A percentile compares a stretch with the other conserved stretches of the same genome.
phyloP scores from a whole-genome alignment of 176 grass and related monocot genomes.

The maize (Zea mays) region DNA sequence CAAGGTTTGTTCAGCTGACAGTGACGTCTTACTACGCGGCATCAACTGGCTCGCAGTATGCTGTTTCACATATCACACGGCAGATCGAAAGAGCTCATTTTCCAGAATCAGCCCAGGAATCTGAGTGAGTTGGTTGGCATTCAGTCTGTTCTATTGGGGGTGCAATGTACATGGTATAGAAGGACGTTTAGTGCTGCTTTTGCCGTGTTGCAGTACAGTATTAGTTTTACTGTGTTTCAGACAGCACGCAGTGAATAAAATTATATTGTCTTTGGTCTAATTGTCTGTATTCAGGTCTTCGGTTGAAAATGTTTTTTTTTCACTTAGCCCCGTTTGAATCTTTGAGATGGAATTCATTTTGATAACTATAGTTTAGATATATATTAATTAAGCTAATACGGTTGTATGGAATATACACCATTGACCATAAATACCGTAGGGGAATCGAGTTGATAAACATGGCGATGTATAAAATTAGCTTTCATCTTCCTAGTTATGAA shows the following conservation, averaged over 20 bases:
- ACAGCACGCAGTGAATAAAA: slow-evolving; percentile 3
- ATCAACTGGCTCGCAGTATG: slow-evolving; percentile 72
- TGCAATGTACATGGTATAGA: slow-evolving; percentile 28
- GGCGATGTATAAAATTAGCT: too few relatives aligned
- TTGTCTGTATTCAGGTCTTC: background rate
- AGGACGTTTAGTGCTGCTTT: background rate
- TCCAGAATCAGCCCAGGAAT: slow-evolving; percentile 38
- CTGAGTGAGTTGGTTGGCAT: slow-evolving; percentile 32
- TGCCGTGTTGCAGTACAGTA: background rate
- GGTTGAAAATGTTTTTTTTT: background rate
- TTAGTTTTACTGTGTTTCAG: slow-evolving; percentile 12
- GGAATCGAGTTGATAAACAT: too few relatives aligned
- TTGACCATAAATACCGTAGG: too few relatives aligned
- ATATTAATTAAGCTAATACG: too few relatives aligned
- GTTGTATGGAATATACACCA: too few relatives aligned
- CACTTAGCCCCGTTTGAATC: too few relatives aligned
- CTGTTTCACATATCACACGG: slow-evolving; percentile 72
- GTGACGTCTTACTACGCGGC: slow-evolving; percentile 82
- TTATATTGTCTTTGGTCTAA: background rate
- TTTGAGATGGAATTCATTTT: too few relatives aligned
- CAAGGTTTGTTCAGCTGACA: slow-evolving; percentile 79
- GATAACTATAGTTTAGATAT: background rate
- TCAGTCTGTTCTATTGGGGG: background rate
- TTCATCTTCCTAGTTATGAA: too few relatives aligned
- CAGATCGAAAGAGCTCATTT: slow-evolving; percentile 62